Conservation (phyloP, 2,329 filamentous ascomycete species). For the Calycina marina region DNA sequence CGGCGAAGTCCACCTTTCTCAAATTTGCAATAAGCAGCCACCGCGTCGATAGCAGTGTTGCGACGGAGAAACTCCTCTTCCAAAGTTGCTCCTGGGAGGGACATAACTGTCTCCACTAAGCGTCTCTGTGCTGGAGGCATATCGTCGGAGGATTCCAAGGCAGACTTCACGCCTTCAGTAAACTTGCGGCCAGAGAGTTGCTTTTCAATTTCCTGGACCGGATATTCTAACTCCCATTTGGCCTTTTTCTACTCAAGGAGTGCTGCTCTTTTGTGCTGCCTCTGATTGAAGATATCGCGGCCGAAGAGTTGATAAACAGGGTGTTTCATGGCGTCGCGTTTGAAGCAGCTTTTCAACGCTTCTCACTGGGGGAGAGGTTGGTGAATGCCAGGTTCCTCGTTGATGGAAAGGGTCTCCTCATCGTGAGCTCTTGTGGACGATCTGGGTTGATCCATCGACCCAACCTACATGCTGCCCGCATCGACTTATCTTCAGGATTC, state of each 20-base stretch:
- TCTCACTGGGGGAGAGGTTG: neutral
- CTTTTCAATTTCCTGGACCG: slow-evolving; percentile 1
- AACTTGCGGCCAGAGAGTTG: slow-evolving; percentile 2
- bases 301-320: neutral
- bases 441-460: neutral
- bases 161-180: slow-evolving; percentile 8
- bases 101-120: slow-evolving; percentile 13
- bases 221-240: slow-evolving; percentile 3
- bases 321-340: neutral
- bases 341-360: neutral
- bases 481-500: slow-evolving; percentile 8
- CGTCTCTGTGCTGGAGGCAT: slow-evolving; percentile 10
- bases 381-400: neutral
- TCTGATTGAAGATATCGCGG: neutral
- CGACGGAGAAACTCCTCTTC: slow-evolving; percentile 13
- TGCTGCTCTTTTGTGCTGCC: neutral
- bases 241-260: neutral
- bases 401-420: neutral
- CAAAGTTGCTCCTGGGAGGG: slow-evolving; percentile 11
- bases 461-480: slow-evolving; percentile 1
- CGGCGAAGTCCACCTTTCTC: neutral
- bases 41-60: slow-evolving; percentile 14
- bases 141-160: slow-evolving; percentile 8
- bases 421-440: neutral
- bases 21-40: slow-evolving; percentile 11